Percentiles rank a stretch among this genome's conserved stretches.
These are phyloP conservation scores for Aquanectria penicillioides DNA, from an alignment of 2,329 filamentous ascomycete genomes.

Conservation along the genomic window DNA sequence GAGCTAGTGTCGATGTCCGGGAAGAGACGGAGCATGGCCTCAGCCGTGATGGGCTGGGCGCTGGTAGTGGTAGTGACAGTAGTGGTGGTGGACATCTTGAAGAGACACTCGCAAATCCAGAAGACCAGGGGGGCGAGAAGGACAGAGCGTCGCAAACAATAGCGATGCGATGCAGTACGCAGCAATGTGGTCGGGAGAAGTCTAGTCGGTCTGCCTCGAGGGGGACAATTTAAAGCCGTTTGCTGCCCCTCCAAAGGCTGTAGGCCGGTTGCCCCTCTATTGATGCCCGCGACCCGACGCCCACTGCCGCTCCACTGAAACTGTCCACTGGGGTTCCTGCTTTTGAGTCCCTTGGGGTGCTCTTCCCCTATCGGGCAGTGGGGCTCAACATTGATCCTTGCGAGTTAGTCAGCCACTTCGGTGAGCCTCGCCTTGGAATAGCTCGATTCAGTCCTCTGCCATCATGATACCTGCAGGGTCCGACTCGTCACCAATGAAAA, in stretches of 20 bases:
- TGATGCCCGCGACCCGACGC: slow-evolving; percentile 14
- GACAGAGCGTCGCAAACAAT: background rate
- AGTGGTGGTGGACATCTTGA: slow-evolving; percentile 46
- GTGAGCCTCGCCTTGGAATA: slow-evolving; percentile 40
- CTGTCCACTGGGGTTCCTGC: slow-evolving; percentile 30
- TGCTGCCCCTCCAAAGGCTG: slow-evolving; percentile 23
- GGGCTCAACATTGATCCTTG: slow-evolving; percentile 28
- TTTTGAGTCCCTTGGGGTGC: slow-evolving; percentile 13
- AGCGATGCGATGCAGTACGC: slow-evolving; percentile 9
- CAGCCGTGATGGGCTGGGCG: slow-evolving; percentile 77
- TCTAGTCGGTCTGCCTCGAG: slow-evolving; percentile 31
- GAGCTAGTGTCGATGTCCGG: slow-evolving; percentile 81
- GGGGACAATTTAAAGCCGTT: slow-evolving; percentile 41
- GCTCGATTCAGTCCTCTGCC: slow-evolving; percentile 1
- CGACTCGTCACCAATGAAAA: too few relatives aligned
- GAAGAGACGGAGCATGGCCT: slow-evolving; percentile 88
- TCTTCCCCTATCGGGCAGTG: slow-evolving; percentile 32
- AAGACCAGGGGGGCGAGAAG: background rate
- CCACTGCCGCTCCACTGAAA: slow-evolving; percentile 24
- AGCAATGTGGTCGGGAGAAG: slow-evolving; percentile 7
- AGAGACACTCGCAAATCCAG: background rate
- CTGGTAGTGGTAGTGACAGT: slow-evolving; percentile 56
- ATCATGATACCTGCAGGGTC: slow-evolving; percentile 10
- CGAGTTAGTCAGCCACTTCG: slow-evolving; percentile 37
- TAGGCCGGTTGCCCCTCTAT: slow-evolving; percentile 40